Evolutionary conservation across 2,329 filamentous ascomycete species (phyloP), one percentile per base, ranked within the genome.

Genomic region (Fusarium duplospermum): DNA sequence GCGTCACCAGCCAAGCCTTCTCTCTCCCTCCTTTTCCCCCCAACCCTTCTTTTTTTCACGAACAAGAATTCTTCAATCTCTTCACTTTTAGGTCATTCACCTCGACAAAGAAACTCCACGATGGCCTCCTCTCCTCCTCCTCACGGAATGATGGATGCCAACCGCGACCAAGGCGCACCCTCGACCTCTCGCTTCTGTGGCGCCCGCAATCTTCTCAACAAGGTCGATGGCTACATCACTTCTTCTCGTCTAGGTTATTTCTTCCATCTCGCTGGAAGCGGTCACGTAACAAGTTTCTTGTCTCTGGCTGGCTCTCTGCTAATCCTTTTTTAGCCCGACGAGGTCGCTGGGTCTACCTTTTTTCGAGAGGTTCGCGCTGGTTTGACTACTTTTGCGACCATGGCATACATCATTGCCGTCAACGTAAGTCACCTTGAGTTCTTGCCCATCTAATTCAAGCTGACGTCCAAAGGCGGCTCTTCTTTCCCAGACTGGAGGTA

Each of bases 331-430:
- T 22, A 94, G 92, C 89, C 89, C 35, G 87, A 91, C 58, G 91
- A 93, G 78, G 90, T 94, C 58, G 88, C 88, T 68, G 90, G 90
- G 40, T 89, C 93, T 38, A 91, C 88, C 69, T 95, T 96, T 81
- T 91, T 94, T 72, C 93, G 90, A 24, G 94, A 96, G 82, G 84
- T 96, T 66, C 91, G 94, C 31, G 94, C 94, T 33, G 94, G 94
- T 2, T 81, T 96, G 63, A 94, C 94, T 2, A 96, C 94, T 3
- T 93, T 93, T 80, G 91, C 92, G 64, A 93, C 92, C 4, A 94
- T 95, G 93, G 92, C 93, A 16, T 96, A 95, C 82, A 96, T 96
- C 76, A 95, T 96, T 79, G 92, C 92, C 10, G 91, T 92, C 72
- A 92, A 92, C 76, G 89, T 90, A 73, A 77, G 86, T 77, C 6